A percentile compares a stretch with the other conserved stretches of the same genome.
Conservation (phyloP, 345 rosid genomes). For the Eucalyptus pauciflora region DNA sequence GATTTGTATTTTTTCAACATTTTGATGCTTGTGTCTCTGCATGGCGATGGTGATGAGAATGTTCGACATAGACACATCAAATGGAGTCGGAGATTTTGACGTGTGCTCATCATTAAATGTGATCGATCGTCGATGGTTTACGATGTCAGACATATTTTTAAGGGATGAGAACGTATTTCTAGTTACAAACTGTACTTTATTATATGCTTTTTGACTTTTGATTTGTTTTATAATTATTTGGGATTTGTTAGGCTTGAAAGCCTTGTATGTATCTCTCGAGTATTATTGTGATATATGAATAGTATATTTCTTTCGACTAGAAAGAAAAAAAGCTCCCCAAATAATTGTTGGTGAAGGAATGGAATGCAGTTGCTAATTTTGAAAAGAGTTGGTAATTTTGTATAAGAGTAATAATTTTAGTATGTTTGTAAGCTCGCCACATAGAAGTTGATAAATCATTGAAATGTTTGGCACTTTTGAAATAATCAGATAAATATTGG, state of each 20-base stretch:
- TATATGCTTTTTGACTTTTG: too few relatives aligned
- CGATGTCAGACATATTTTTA: fast-evolving
- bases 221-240: too few relatives aligned
- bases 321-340: background rate
- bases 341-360: background rate
- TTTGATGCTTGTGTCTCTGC: fast-evolving
- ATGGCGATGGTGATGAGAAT: too few relatives aligned
- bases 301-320: fast-evolving
- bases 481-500: background rate
- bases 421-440: background rate
- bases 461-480: background rate
- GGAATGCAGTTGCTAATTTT: background rate
- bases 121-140: fast-evolving
- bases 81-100: too few relatives aligned
- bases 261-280: too few relatives aligned
- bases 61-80: too few relatives aligned
- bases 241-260: too few relatives aligned
- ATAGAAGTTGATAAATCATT: background rate
- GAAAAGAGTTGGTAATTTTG: background rate
- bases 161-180: too few relatives aligned
- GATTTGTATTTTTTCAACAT: too few relatives aligned
- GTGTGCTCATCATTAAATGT: too few relatives aligned
- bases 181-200: fast-evolving
- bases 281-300: too few relatives aligned
- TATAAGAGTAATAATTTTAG: too few relatives aligned